Conservation (phyloP, 192 early-diverging fungal genomes). For the Umbelopsis vinacea region DNA sequence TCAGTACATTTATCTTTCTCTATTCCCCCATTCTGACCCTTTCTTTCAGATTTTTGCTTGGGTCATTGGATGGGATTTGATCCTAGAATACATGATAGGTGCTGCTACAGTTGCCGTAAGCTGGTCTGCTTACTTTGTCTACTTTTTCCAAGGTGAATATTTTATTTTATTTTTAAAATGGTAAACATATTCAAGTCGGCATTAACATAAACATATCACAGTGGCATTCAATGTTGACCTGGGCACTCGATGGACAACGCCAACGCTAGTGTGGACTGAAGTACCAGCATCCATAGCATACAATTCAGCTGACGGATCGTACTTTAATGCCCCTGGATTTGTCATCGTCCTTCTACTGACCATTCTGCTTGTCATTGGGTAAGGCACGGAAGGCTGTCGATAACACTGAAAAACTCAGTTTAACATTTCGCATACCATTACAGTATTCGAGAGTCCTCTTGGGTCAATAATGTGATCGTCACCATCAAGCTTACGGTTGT, state of each 20-base stretch:
- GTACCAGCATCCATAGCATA: slow-evolving; percentile 35
- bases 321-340: slow-evolving; percentile 80
- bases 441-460: slow-evolving; percentile 68
- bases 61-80: slow-evolving; percentile 92
- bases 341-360: slow-evolving; percentile 69
- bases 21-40: neutral
- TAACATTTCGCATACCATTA: neutral
- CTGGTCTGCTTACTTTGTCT: slow-evolving; percentile 83
- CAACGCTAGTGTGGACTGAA: slow-evolving; percentile 75
- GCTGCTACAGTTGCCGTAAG: slow-evolving; percentile 82
- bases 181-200: too few species aligned
- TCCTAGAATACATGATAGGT: slow-evolving; percentile 86
- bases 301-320: slow-evolving; percentile 46
- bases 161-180: too few species aligned
- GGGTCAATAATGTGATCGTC: slow-evolving; percentile 75
- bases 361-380: slow-evolving; percentile 66
- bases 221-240: slow-evolving; percentile 64
- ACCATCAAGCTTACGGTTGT: slow-evolving; percentile 73
- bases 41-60: slow-evolving; percentile 70
- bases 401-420: neutral
- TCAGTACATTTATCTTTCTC: neutral
- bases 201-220: neutral
- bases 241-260: slow-evolving; percentile 59
- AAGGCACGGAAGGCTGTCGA: neutral
- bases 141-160: slow-evolving; percentile 50